Base-by-base conservation (phyloP, 495 filamentous ascomycete species). In the Saxophila tyrrhenica region DNA sequence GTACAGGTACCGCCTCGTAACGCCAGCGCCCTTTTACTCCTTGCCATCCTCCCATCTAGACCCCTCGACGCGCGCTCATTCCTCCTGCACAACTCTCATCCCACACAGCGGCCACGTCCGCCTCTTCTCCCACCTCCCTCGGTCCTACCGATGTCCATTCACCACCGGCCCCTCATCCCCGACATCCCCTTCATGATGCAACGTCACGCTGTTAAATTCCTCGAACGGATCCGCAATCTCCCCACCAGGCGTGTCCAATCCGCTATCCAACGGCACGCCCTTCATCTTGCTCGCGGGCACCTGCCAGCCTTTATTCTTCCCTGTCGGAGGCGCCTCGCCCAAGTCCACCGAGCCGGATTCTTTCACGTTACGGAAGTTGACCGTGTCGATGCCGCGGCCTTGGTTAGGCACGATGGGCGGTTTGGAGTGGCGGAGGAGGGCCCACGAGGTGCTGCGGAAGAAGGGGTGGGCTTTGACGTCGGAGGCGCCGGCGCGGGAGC, bases 321-420 rank as follows among this genome's bases (percentile, higher is more conserved):
- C 20, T 44, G 38, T 5, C 25, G 38, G 16, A 16, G 35, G 23
- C n/a, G 48, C 41, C 20, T 48, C 39, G 17, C 62, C 62, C 60
- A 69, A 19, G 53, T 68, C 60, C 46, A 98, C 88, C 64, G 89
- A 95, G 62, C 86, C 87, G 57, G 87, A 94, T 71, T 98, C 92
- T 70, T 96, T 97, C 50, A 98, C 91, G 61, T 91, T 94, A 58
- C 94, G 80, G 76, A 98, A 98, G 67, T 98, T 98, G 60, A 94
- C 73, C 0, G 92, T 94, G 64, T 98, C 92, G 54, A 89, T 85
- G 39, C 86, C 92, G 23, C 88, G 82, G 48, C 89, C 90, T 68
- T 92, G 87, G 67, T 90, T 83, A 2, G 92, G 92, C 49, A 97
- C 84, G 77, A 98, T 98, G 1, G 92, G 92, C n/a, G 92, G 92